phyloP scores from a whole-genome alignment of 2,329 filamentous ascomycete genomes.

The Xylariaceae sp. region DNA sequence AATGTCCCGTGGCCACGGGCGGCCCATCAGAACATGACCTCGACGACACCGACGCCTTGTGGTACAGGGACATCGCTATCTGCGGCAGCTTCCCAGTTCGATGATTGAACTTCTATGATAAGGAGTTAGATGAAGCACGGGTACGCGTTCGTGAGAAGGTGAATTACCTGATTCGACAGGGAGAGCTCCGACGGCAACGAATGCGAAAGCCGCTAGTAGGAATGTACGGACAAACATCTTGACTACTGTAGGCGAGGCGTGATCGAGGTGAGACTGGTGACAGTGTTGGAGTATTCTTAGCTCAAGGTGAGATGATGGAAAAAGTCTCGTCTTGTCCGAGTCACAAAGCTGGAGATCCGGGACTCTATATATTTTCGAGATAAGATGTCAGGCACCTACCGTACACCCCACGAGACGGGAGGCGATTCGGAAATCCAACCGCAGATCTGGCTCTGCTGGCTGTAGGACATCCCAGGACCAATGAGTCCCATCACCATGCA shows the following conservation, averaged over 20 bases:
- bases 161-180: neutral
- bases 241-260: neutral
- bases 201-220: neutral
- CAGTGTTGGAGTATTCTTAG: neutral
- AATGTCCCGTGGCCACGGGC: neutral
- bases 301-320: neutral
- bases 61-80: neutral
- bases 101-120: neutral
- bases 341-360: too few relatives aligned
- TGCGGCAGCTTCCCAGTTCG: neutral
- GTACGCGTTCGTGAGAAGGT: neutral
- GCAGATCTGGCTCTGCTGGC: too few relatives aligned
- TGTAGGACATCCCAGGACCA: too few relatives aligned
- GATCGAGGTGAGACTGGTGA: neutral
- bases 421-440: too few relatives aligned
- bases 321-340: too few relatives aligned
- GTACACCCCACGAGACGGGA: too few relatives aligned
- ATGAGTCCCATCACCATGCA: too few relatives aligned
- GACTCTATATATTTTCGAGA: too few relatives aligned
- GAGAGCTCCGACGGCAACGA: neutral
- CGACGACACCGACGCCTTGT: neutral
- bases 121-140: neutral
- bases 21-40: conserved; percentile 1
- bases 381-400: too few relatives aligned
- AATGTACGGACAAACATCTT: neutral